A percentile compares a stretch with the other conserved stretches of the same genome.
phyloP scores from a whole-genome alignment of 2,329 filamentous ascomycete genomes.

The Cladorrhinum sp. region DNA sequence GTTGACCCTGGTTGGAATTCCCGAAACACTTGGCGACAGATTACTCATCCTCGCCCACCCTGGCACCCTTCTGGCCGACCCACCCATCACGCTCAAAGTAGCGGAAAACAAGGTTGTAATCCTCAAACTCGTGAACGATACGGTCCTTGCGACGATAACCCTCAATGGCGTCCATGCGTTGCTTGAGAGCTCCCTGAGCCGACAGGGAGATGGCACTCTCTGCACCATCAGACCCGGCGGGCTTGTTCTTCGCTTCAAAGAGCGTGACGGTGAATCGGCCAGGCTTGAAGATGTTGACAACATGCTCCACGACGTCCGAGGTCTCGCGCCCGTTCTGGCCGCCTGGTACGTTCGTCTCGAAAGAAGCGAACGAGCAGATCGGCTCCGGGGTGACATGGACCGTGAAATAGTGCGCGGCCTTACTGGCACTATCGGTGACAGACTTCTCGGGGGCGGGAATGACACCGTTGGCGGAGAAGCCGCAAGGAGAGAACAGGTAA shows the following conservation, averaged over 20 bases:
- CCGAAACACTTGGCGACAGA: neutral
- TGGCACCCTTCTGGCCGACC: slow-evolving; percentile 50
- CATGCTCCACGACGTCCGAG: slow-evolving; percentile 85
- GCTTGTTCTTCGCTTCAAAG: slow-evolving; percentile 76
- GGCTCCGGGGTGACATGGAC: slow-evolving; percentile 98
- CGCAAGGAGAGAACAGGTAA: slow-evolving; percentile 94
- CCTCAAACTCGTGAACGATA: slow-evolving; percentile 95
- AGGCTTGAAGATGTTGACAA: slow-evolving; percentile 93
- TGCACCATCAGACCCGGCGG: slow-evolving; percentile 1
- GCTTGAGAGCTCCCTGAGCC: slow-evolving; percentile 39
- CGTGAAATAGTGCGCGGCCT: slow-evolving; percentile 86
- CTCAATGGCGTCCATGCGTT: slow-evolving; percentile 70
- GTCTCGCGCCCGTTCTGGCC: slow-evolving; percentile 85
- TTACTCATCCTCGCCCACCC: slow-evolving; percentile 52
- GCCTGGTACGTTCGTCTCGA: slow-evolving; percentile 95
- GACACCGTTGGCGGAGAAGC: slow-evolving; percentile 95
- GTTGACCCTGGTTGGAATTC: slow-evolving; percentile 1
- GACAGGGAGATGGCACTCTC: slow-evolving; percentile 31
- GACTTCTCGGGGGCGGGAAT: slow-evolving; percentile 69
- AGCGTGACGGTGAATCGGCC: slow-evolving; percentile 97
- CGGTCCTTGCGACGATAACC: slow-evolving; percentile 89
- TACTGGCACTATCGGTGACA: slow-evolving; percentile 41
- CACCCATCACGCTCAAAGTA: slow-evolving; percentile 93
- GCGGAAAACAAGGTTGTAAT: slow-evolving; percentile 93
- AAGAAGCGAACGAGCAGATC: slow-evolving; percentile 94